A percentile compares a stretch with the other conserved stretches of the same genome.
These are phyloP conservation scores for Tulasnella sp. DNA, from an alignment of 768 basidiomycete species.

Conservation along the genomic window DNA sequence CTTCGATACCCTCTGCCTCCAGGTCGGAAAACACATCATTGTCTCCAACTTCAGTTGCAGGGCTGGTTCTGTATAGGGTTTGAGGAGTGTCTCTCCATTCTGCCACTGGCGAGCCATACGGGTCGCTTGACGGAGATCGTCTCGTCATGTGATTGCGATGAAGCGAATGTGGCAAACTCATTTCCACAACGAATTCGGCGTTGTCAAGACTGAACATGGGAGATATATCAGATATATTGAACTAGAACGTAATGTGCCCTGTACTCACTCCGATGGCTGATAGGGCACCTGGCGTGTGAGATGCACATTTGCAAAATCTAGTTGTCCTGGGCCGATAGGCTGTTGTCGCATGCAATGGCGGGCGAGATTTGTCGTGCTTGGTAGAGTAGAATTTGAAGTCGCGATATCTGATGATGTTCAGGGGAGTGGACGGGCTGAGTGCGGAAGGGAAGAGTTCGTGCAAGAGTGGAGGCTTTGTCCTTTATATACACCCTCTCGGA, in stretches of 20 bases:
- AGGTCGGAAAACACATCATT: background rate
- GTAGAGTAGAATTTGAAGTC: background rate
- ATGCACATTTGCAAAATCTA: background rate
- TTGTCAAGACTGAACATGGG: background rate
- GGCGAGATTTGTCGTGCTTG: background rate
- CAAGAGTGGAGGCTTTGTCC: background rate
- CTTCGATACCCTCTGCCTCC: background rate
- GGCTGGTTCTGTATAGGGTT: conserved; percentile 17
- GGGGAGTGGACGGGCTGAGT: background rate
- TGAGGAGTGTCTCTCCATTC: conserved; percentile 18
- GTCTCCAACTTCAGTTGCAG: conserved; percentile 23
- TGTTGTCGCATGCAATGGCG: background rate
- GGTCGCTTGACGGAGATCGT: too few relatives aligned
- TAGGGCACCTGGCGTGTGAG: background rate
- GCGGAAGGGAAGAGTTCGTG: background rate
- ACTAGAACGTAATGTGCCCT: background rate
- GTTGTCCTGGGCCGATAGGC: background rate
- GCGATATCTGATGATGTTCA: background rate
- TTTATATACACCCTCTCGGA: background rate
- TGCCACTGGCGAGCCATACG: too few relatives aligned
- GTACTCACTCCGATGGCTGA: background rate
- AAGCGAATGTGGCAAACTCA: background rate
- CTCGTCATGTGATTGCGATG: too few relatives aligned
- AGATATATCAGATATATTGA: background rate
- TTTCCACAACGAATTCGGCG: background rate